Evolutionary conservation across 2,329 filamentous ascomycete genomes (phyloP).

Genomic region (Pestalotiopsis sp.): DNA sequence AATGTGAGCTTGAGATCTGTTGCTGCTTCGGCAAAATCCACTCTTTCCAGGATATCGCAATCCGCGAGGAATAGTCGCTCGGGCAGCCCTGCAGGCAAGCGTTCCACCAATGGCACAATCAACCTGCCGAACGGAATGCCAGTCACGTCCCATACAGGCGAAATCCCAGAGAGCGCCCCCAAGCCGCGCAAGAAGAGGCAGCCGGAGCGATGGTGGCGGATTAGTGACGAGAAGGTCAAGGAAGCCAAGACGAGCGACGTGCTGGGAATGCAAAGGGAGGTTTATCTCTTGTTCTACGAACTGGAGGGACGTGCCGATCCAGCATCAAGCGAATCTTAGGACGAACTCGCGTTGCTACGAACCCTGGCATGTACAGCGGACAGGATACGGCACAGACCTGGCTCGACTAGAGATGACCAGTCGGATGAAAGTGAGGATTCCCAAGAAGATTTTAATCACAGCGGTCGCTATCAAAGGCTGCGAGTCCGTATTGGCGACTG

Average conservation of each 20-base stretch:
- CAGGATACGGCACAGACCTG: neutral
- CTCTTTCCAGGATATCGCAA: constrained; percentile 51
- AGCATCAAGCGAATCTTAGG: constrained; percentile 16
- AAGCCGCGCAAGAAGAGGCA: constrained; percentile 55
- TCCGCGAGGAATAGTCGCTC: constrained; percentile 36
- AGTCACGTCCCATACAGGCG: constrained; percentile 16
- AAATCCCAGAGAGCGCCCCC: constrained; percentile 11
- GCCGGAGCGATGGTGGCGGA: constrained; percentile 91
- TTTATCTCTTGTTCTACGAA: constrained; percentile 96
- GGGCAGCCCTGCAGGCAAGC: constrained; percentile 28
- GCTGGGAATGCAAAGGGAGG: constrained; percentile 90
- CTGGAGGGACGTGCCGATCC: constrained; percentile 57
- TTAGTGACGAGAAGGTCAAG: constrained; percentile 95
- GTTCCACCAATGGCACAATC: constrained; percentile 9
- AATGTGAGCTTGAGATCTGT: constrained; percentile 58
- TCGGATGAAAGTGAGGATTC: neutral
- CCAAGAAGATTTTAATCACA: neutral
- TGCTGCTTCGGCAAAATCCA: constrained; percentile 58
- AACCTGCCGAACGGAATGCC: constrained; percentile 20
- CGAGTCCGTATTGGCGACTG: neutral
- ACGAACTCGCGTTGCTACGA: constrained; percentile 5
- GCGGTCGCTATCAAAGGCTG: neutral
- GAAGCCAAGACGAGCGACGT: constrained; percentile 93
- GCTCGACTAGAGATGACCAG: neutral
- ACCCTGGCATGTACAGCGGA: neutral